A percentile compares a stretch with the other conserved stretches of the same genome.
Evolutionary conservation across 371 early-diverging fungal species (phyloP).

Genomic region (Actinomortierella wolfii): DNA sequence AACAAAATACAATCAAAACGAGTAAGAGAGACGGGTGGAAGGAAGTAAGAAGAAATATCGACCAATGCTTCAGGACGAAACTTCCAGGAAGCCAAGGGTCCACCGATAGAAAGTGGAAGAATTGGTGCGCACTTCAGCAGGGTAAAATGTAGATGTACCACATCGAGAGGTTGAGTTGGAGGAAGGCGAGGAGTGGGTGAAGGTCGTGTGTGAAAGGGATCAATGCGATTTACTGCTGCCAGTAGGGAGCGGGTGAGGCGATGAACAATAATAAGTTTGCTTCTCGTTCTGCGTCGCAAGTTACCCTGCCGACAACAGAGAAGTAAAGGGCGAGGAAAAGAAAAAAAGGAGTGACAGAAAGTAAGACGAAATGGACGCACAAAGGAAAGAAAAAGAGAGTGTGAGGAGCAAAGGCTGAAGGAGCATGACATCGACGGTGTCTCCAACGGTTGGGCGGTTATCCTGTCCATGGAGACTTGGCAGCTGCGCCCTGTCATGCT

Average conservation of each 20-base stretch:
- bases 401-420: no score
- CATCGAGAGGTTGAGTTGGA: background rate
- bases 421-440: no score
- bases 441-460: no score
- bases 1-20: background rate
- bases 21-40: background rate
- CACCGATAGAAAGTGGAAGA: no score
- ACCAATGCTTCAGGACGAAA: background rate
- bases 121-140: background rate
- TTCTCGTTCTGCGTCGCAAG: background rate
- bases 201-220: no score
- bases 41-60: background rate
- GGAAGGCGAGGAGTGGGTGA: background rate
- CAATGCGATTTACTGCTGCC: background rate
- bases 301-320: background rate
- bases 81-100: no score
- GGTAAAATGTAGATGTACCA: background rate
- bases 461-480: no score
- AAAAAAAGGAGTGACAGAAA: no score
- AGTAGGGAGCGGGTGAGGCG: background rate
- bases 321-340: background rate
- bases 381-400: background rate
- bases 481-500: no score
- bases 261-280: background rate
- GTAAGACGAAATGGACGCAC: background rate